These are phyloP conservation scores for Rutidosis leptorrhynchoides DNA, from an alignment of 129 eudicot species.

Conservation along the genomic window DNA sequence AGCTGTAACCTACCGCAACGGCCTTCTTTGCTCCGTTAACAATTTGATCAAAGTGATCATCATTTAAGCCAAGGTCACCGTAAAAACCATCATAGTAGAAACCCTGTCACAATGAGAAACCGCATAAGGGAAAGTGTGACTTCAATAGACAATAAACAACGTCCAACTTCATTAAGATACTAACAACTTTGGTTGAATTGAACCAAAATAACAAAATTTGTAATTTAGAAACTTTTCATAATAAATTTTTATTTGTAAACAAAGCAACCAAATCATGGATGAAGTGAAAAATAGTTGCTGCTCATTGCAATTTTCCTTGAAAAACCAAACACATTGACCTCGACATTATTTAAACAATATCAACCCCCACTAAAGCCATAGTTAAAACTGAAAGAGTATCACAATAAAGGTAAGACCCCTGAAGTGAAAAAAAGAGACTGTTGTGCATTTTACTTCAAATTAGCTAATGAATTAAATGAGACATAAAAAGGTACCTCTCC, in stretches of 20 bases:
- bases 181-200: neutral
- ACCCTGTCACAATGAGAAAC: constrained; percentile 51
- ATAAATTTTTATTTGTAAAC: too few species aligned
- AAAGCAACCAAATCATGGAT: too few species aligned
- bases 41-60: constrained; percentile 85
- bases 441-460: neutral
- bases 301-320: too few species aligned
- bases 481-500: constrained; percentile 61
- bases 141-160: neutral
- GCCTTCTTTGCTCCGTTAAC: constrained; percentile 74
- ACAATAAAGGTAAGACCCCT: neutral
- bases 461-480: neutral
- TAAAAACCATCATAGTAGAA: constrained; percentile 91
- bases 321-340: too few species aligned
- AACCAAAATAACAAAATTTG: neutral
- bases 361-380: too few species aligned
- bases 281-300: too few species aligned
- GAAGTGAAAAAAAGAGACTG: neutral
- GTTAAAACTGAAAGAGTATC: too few species aligned
- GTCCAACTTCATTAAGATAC: neutral
- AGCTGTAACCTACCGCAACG: constrained; percentile 46
- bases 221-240: neutral
- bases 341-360: too few species aligned
- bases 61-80: constrained; percentile 90
- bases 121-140: neutral